phyloP scores from a whole-genome alignment of 257 asterid species.

The Penstemon davidsonii region DNA sequence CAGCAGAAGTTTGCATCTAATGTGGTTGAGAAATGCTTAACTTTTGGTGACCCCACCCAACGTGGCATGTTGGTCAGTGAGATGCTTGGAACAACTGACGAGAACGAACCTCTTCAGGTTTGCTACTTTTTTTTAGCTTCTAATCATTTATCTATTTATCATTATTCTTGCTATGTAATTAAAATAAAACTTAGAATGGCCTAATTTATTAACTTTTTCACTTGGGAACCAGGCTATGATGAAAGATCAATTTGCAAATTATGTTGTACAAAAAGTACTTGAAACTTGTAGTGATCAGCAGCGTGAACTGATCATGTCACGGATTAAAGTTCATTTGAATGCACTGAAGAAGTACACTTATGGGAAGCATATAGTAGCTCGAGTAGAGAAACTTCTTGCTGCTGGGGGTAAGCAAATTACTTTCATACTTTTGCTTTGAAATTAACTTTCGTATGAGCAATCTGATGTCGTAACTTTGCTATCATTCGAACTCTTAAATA shows the following conservation, averaged over 20 bases:
- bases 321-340: conserved; percentile 75
- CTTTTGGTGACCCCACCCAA: conserved; percentile 78
- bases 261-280: conserved; percentile 82
- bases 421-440: background rate
- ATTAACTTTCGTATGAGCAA: background rate
- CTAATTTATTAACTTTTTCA: background rate
- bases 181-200: background rate
- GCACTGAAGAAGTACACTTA: conserved; percentile 84
- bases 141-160: background rate
- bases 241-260: conserved; percentile 87
- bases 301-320: conserved; percentile 70
- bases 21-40: conserved; percentile 91
- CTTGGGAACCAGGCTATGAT: conserved; percentile 66
- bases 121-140: conserved; percentile 12
- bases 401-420: conserved; percentile 61
- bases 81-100: conserved; percentile 98
- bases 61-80: conserved; percentile 82
- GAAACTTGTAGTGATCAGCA: conserved; percentile 83
- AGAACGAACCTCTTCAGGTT: conserved; percentile 99
- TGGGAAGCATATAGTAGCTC: conserved; percentile 83
- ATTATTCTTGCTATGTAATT: conserved; percentile 5
- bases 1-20: conserved; percentile 99
- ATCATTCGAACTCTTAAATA: background rate
- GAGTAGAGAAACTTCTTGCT: conserved; percentile 81
- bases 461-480: background rate